Evolutionary conservation across 164 flowering plant genomes (phyloP), one percentile per base, ranked within the genome.

Genomic region (Cinnamomum micranthum): DNA sequence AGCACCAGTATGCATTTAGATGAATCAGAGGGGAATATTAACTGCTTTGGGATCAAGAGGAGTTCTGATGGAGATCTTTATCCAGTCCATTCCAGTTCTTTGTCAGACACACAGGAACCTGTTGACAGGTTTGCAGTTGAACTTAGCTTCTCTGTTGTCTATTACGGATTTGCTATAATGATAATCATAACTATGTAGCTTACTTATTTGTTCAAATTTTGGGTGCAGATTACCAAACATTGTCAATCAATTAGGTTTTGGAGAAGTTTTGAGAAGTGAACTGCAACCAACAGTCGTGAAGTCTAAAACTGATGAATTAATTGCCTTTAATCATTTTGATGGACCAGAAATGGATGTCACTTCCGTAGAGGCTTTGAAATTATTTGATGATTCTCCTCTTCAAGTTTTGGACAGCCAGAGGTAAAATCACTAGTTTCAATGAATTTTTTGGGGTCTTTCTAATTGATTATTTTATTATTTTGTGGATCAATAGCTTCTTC

Each of bases 81-180:
- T 70, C 69, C 35, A 52, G 33, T 31, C 73, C 12, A 77, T n/a
- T 65, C 69, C 22, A 67, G 28, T 79, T 67, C 74, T 7, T 59
- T 67, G 0, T 74, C 77, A 59, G 73, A 82, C 50, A 66, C 31
- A 28, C 80, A 63, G 22, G 81, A 76, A 28, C 33, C 50, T 51
- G 47, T 52, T 33, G 72, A 63, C 72, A 81, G 86, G 89, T 70
- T 63, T 65, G 67, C 50, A 68, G 70, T 73, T 68, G 60, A 67
- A 73, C 65, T 24, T 27, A 4, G 19, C 15, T 19, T 6, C 51
- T 71, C 24, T 17, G 55, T 69, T 20, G 23, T 3, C 65, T 22
- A 64, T 51, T n/a, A 64, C 23, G 1, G 22, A 6, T 64, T 10
- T 12, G 47, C 47, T 51, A 31, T 28, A 6, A 27, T 59, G 4